Base-by-base conservation (phyloP, 306 rosid species). In the Medicago ruthenica region DNA sequence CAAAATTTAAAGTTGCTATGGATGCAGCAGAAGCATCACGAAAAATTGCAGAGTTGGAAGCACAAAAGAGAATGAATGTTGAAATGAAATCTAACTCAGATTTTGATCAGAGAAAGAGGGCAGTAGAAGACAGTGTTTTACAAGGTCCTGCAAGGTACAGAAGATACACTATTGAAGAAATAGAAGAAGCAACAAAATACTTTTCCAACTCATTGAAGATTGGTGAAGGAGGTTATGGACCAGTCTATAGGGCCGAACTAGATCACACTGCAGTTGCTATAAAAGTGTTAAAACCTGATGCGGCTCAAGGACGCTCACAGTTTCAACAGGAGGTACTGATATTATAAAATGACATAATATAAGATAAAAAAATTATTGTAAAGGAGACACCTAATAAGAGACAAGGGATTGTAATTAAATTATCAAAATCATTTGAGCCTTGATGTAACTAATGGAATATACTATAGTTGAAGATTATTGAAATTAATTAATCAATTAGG, bases 181-280 rank as follows among this genome's bases (percentile, higher is more conserved):
- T 93, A 20, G 96, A 93, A 84, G 77, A 41, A 4, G 98, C 97
- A 47, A 91, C 98, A 15, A 27, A 80, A 0, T 31, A 42, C 73
- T 91, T 93, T 61, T 17, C 85, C 0, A 71, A 60, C 15, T 40
- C 85, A 37, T 83, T 80, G 62, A 91, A 89, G 79, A 86, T 93
- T 11, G 97, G 98, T 1, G 98, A 93, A 88, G 97, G 98, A 58
- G 97, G 97, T 53, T 93, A 91, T 59, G 98, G 97, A 7, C 97
- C 98, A 1, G 97, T 91, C 20, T 93, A 70, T 71, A 81, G 76
- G 64, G 80, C 89, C 54, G 89, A 89, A 75, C 83, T 93, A 54
- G 96, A 89, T 79, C 97, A 91, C 86, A 93, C 98, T 0, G 67
- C 75, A 9, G 97, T 93, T 13, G 98, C 98, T 10, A 77, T 93